These are phyloP conservation scores for Picochlorum sp. DNA, from an alignment of 139 green algal species.

Conservation along the genomic window DNA sequence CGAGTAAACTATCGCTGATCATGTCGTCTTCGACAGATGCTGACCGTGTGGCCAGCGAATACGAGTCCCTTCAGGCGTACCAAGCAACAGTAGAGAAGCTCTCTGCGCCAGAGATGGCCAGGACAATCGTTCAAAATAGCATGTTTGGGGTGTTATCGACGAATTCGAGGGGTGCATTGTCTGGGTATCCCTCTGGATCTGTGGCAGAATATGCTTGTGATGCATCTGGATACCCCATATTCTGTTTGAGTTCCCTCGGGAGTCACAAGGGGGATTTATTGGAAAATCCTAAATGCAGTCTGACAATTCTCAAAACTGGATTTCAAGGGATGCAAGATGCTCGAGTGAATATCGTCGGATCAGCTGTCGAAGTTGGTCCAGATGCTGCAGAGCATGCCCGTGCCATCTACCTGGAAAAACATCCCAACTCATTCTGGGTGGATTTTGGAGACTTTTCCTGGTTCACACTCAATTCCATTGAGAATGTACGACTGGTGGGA, in stretches of 20 bases:
- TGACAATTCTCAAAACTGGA: conserved; percentile 51
- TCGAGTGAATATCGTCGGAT: conserved; percentile 55
- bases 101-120: conserved; percentile 47
- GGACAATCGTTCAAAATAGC: conserved; percentile 48
- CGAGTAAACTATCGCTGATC: too few species aligned
- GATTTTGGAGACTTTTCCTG: conserved; percentile 73
- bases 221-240: conserved; percentile 42
- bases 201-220: conserved; percentile 34
- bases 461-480: conserved; percentile 46
- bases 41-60: conserved; percentile 24
- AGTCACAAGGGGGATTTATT: conserved; percentile 58
- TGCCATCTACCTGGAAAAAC: conserved; percentile 49
- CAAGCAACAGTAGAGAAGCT: conserved; percentile 40
- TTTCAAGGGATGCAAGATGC: conserved; percentile 57
- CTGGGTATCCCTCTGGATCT: conserved; percentile 47
- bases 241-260: conserved; percentile 53
- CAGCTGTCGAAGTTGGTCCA: conserved; percentile 32
- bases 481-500: conserved; percentile 43
- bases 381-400: conserved; percentile 30
- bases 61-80: conserved; percentile 36
- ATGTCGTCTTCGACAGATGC: not conserved
- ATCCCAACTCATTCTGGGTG: conserved; percentile 74
- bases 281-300: conserved; percentile 35
- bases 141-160: conserved; percentile 56
- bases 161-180: conserved; percentile 11